Evolutionary conservation across 2,329 filamentous ascomycete genomes (phyloP), one percentile per base, ranked within the genome.

Genomic region (Aurifilum marmelostoma): DNA sequence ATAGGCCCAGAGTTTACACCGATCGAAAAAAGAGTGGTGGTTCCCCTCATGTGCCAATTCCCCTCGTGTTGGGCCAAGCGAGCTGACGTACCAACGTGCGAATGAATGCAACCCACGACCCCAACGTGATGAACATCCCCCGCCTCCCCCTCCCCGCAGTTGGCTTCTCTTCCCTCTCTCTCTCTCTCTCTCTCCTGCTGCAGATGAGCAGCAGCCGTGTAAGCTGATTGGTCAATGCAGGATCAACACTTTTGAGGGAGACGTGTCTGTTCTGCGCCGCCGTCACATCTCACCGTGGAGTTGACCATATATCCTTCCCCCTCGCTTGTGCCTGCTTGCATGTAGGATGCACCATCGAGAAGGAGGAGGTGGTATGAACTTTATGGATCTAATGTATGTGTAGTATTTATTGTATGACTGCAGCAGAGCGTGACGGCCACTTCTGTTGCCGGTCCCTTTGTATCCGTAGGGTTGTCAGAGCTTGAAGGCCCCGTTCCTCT

Each of bases 191-290:
- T n/a, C n/a, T n/a, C n/a, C n/a, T n/a, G 37, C 18, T 50, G 54
- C 32, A 27, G 16, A 21, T 3, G 32, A 14, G 52, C 32, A 60
- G 24, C 11, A n/a, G 43, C 21, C 43, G 27, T 66, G 47, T 68
- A 70, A 68, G 52, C 52, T 66, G 66, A 68, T 68, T 70, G 62
- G 69, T 34, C 66, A 61, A 66, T 61, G 18, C 32, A 24, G 21
- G 14, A n/a, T 6, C 5, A 39, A n/a, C 29, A 11, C n/a, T 24
- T 24, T 21, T 32, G 34, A n/a, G 27, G 34, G 12, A 43, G 1
- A 47, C 21, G 21, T 43, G n/a, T n/a, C n/a, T 16, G 27, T 27
- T 4, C 34, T 43, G 54, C 21, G 21, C 27, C 9, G 27, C 24
- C 16, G 37, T 58, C 50, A n/a, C n/a, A 58, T 41, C 24, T 65